Evolutionary conservation across 2,329 filamentous ascomycete genomes (phyloP), one percentile per base, ranked within the genome.

Genomic region (Cryphonectria carpinicola): DNA sequence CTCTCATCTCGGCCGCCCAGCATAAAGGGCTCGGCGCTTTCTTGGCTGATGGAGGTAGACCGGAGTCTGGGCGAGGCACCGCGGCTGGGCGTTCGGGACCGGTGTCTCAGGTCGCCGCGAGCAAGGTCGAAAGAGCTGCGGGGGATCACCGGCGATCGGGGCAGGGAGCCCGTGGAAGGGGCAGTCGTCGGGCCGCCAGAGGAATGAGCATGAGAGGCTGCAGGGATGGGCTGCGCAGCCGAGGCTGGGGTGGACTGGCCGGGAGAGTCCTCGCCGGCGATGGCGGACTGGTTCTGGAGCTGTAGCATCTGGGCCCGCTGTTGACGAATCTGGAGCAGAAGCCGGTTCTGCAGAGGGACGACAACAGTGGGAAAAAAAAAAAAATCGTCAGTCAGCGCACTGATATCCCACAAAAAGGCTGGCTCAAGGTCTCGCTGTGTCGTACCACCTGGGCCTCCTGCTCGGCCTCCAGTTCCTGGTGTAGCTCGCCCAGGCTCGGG

Each of bases 401-500:
- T 17, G 6, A 56, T 32, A 39, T 39, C 37, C 37, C 65, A 39
- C 52, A 49, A 1, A 10, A 19, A 39, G n/a, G 10, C 17, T 4
- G 19, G 19, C 25, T 10, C 4, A 25, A 25, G 14, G 4, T 14
- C 2, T 19, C 22, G 14, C 1, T 60, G 22, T 81, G 22, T 81
- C 87, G 66, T 82, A 91, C 89, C 73, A 94, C 92, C 80, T 94
- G 92, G 35, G 89, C 90, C 77, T 94, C 92, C 78, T 94, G 92
- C 81, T 94, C 92, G 67, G 90, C 91, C 79, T 94, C 92, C 1
- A 94, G 84, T 80, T 94, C 91, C 78, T 94, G 92, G 75, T 94
- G 92, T 58, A 94, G 87, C 79, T 94, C 92, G 25, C 92, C 92
- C 73, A 94, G 80, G 77, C 92, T 94, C 2, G 91, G 91, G 0